phyloP scores from a whole-genome alignment of 768 basidiomycete genomes.

The Crassisporium funariophilum region DNA sequence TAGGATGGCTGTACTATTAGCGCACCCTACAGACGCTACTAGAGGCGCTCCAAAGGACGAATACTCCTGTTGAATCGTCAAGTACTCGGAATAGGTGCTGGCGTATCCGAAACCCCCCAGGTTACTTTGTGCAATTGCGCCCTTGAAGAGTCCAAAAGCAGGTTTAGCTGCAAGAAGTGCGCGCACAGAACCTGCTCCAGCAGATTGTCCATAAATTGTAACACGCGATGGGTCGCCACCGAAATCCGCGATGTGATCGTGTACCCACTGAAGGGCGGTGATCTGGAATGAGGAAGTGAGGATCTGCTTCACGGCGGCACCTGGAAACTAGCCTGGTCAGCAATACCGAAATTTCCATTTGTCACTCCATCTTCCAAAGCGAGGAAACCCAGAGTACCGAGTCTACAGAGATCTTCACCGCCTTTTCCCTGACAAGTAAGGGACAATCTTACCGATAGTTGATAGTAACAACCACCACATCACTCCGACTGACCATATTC shows the following conservation, averaged over 20 bases:
- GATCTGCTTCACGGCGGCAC: no score
- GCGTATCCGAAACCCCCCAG: slow-evolving; percentile 52
- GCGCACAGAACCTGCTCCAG: slow-evolving; percentile 49
- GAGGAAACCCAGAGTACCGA: slow-evolving; percentile 46
- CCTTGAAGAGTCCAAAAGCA: slow-evolving; percentile 40
- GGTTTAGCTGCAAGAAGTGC: slow-evolving; percentile 36
- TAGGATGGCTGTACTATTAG: slow-evolving; percentile 32
- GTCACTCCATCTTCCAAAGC: slow-evolving; percentile 42
- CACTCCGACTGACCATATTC: slow-evolving; percentile 44
- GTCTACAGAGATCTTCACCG: slow-evolving; percentile 25
- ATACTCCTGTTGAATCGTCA: slow-evolving; percentile 44
- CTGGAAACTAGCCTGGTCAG: slow-evolving; percentile 45
- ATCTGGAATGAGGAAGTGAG: slow-evolving; percentile 19
- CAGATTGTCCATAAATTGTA: slow-evolving; percentile 57
- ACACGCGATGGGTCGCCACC: slow-evolving; percentile 57
- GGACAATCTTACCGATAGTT: slow-evolving; percentile 38
- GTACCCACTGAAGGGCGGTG: slow-evolving; percentile 46
- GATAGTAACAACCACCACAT: slow-evolving; percentile 41
- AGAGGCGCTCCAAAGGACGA: slow-evolving; percentile 32
- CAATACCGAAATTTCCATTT: slow-evolving; percentile 49
- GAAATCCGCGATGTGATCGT: slow-evolving; percentile 54
- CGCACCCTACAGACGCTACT: slow-evolving; percentile 43
- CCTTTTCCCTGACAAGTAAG: slow-evolving; percentile 37
- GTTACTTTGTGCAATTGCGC: slow-evolving; percentile 47
- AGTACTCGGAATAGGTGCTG: slow-evolving; percentile 49